Evolutionary conservation across 139 green algal genomes (phyloP).

Genomic region (Medakamo hakoo): DNA sequence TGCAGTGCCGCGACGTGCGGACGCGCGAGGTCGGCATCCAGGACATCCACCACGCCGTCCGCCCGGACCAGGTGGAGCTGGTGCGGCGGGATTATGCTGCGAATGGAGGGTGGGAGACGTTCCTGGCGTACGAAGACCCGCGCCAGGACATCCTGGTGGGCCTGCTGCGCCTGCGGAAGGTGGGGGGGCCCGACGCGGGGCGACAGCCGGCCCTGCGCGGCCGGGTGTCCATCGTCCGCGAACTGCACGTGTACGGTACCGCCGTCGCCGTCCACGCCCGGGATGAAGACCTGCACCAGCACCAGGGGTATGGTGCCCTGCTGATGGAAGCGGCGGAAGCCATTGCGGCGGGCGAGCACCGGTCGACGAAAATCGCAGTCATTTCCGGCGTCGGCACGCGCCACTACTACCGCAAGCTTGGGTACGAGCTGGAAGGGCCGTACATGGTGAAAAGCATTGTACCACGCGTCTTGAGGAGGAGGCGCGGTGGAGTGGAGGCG

Average conservation of each 20-base stretch:
- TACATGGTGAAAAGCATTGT: conserved; percentile 99
- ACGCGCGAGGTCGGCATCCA: conserved; percentile 92
- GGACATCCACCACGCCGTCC: conserved; percentile 79
- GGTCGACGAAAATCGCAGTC: conserved; percentile 72
- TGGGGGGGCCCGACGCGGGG: background rate
- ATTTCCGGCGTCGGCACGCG: conserved; percentile 95
- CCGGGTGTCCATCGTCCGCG: conserved; percentile 72
- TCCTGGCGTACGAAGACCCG: conserved; percentile 87
- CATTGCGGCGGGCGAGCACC: conserved; percentile 77
- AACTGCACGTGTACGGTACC: conserved; percentile 96
- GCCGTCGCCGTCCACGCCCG: conserved; percentile 79
- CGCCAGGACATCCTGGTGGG: conserved; percentile 89
- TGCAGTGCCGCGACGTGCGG: conserved; percentile 78
- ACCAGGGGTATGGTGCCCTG: conserved; percentile 72
- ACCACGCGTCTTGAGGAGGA: too few species aligned
- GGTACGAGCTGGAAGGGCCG: conserved; percentile 83
- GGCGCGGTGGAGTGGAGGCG: too few species aligned
- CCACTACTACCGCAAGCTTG: conserved; percentile 89
- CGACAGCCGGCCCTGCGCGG: conserved; percentile 68
- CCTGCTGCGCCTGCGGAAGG: conserved; percentile 70
- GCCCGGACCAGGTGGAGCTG: conserved; percentile 79
- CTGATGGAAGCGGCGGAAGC: conserved; percentile 89
- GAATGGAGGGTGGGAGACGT: conserved; percentile 95
- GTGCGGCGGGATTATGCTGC: conserved; percentile 84
- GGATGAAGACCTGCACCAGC: conserved; percentile 27